Base-by-base conservation (phyloP, 495 filamentous ascomycete species). In the Opeltia flavorubescens region DNA sequence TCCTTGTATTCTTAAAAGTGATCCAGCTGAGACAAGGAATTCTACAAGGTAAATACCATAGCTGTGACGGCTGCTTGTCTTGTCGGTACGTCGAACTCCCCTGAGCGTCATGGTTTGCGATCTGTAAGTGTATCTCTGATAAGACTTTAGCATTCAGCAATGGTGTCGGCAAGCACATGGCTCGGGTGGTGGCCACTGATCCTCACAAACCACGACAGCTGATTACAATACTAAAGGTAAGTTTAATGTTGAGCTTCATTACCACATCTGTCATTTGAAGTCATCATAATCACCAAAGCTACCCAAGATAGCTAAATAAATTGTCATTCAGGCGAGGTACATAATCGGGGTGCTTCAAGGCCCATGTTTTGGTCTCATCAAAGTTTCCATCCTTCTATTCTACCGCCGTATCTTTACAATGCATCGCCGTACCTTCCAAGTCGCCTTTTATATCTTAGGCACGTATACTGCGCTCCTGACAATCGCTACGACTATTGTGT, bases 331-430 rank as follows among this genome's bases (percentile, higher is more conserved):
- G 29, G 29, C 29, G 6, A 13, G 29, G 6, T 31, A 31, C 13
- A 13, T 31, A 6, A 31, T 31, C 6, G 6, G 6, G 13, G 13
- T 31, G 6, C 6, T 31, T 6, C 29, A 31, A 31, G 29, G 29
- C 29, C 29, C 29, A 6, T 31, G 29, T 31, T 13, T 31, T 6
- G 29, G 29, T 31, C 27, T 46, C 3, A 30, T 46, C 27, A 46
- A 46, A 33, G 34, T 46, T 23, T 27, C 44, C 13, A 46, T 46
- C 18, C 44, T 46, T 6, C 15, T 46, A 21, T 35, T 46, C 29
- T 46, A 46, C 17, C 44, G 44, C 8, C 27, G 28, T 3, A 46
- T 46, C 5, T 46, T 46, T 20, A 46, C 44, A 8, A 30, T 27
- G n/a, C 29, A 33, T 21, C 44, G 18, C 15, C 44, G 29, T 18